Evolutionary conservation across 2,329 filamentous ascomycete genomes (phyloP).

Genomic region (Bipolaris cookei): DNA sequence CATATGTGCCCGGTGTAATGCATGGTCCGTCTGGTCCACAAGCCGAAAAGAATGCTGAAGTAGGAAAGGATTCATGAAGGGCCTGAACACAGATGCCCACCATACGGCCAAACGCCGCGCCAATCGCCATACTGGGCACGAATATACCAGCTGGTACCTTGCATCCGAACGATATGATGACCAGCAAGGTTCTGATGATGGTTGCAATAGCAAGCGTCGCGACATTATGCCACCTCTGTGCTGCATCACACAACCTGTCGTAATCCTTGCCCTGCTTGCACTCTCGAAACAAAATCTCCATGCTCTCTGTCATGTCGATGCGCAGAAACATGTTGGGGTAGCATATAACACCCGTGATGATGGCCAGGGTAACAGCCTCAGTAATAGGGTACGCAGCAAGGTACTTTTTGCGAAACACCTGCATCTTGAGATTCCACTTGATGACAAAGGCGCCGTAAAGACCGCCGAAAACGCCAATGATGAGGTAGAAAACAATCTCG

Average conservation of each 20-base stretch:
- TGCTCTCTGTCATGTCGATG: constrained; percentile 99
- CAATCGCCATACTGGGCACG: constrained; percentile 96
- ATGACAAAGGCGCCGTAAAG: constrained; percentile 97
- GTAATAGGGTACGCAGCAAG: constrained; percentile 81
- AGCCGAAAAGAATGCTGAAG: constrained; percentile 82
- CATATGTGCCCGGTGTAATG: constrained; percentile 97
- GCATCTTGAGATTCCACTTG: constrained; percentile 91
- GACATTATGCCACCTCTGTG: constrained; percentile 79
- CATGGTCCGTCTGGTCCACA: constrained; percentile 92
- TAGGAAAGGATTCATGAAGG: constrained; percentile 81
- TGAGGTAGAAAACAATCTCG: constrained; percentile 88
- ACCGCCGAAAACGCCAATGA: constrained; percentile 91
- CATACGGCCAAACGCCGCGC: constrained; percentile 89
- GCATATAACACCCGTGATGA: constrained; percentile 86
- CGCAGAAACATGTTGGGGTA: constrained; percentile 94
- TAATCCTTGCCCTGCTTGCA: constrained; percentile 91
- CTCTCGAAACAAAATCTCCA: constrained; percentile 96
- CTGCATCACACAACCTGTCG: constrained; percentile 82
- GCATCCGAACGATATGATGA: constrained; percentile 96
- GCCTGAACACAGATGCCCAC: constrained; percentile 94
- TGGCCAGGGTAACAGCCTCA: constrained; percentile 83
- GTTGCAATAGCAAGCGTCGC: constrained; percentile 80
- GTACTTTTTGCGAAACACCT: constrained; percentile 94
- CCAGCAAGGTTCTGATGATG: constrained; percentile 77
- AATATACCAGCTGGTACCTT: constrained; percentile 98